Evolutionary conservation across 2,329 filamentous ascomycete genomes (phyloP), one percentile per base, ranked within the genome.

Genomic region (Alternaria ethzedia): DNA sequence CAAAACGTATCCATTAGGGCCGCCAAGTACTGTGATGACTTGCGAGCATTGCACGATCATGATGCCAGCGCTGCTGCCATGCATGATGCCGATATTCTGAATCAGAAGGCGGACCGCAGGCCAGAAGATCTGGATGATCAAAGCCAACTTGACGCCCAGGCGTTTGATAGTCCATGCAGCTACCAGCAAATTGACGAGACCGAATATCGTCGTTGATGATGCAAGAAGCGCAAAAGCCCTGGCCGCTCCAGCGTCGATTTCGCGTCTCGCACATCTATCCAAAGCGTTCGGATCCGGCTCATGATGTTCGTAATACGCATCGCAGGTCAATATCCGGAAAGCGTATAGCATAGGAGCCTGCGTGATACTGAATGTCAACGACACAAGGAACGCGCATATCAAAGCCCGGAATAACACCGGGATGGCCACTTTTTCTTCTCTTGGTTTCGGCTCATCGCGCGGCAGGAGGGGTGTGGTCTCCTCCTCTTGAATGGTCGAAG

Each of bases 281-380:
- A 82, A 41, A 11, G 82, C 5, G 76, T 70, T 1, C 83, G 84
- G 10, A 79, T 69, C 57, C 30, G 63, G 54, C 81, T 86, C 0
- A 84, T 91, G 86, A 3, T 81, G 81, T 36, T 83, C 80, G 78
- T 92, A 93, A 75, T 88, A 93, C 55, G 86, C 85, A 58, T 92
- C 88, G 78, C 90, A 93, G 54, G 88, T 88, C 89, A 92, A 92
- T 2, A 91, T 75, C 61, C 89, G 88, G 70, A 92, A 91, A 23
- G 90, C 88, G 76, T 90, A 91, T 49, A 91, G 77, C 6, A 86
- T 75, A 8, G 83, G 83, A 5, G 85, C 83, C 71, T 85, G 83
- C 0, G 84, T 86, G 20, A 85, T 82, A 20, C 81, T 78, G 70
- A 86, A 85, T 6, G 82, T 83, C 32, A 85, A 69, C 5, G 83